Base-by-base conservation (phyloP, 495 filamentous ascomycete genomes). In the Rusavskia elegans region DNA sequence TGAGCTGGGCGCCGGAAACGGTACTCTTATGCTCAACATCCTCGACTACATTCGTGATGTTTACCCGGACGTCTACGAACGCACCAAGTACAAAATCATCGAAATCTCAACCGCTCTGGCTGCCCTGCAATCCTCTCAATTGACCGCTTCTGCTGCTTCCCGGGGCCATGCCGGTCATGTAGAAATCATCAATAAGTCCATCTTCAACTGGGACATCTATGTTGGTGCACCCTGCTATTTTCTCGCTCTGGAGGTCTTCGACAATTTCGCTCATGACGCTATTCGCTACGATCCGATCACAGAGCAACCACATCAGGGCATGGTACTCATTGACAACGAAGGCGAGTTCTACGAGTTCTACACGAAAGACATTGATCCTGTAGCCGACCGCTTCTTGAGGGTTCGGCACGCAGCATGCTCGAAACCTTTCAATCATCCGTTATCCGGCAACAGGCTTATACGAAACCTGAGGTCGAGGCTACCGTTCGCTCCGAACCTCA, bases 261-360 rank as follows among this genome's bases (percentile, higher is more conserved):
- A 99, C 69, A 99, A 99, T 67, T 97, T 99, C 67, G 81, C 85
- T 21, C 92, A 99, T 69, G 92, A 99, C 69, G 74, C 80, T 39
- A 77, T 99, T 59, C 87, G 92, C 57, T 96, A 95, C 72, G 80
- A 95, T 65, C 67, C 75, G 6, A 59, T 66, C 35, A 93, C 87
- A 17, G 81, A 85, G 59, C 61, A 79, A 45, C 82, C 89, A 0
- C 74, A 92, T 45, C 92, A 99, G 67, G 87, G 86, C 39, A 78
- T 76, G 38, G 92, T 95, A 11, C 68, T 97, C 21, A 87, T 97
- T 66, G 87, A 94, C 61, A 68, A 67, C 10, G 60, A 75, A n/a
- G 89, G 90, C 59, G 89, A 97, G 53, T 95, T 97, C 65, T 86
- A 81, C 70, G 89, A 96, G 63, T 95, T 88, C 68, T 97, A 95